A percentile compares a stretch with the other conserved stretches of the same genome.
These are phyloP conservation scores for Leptographium lundbergii DNA, from an alignment of 2,329 filamentous ascomycete genomes.

Conservation along the genomic window DNA sequence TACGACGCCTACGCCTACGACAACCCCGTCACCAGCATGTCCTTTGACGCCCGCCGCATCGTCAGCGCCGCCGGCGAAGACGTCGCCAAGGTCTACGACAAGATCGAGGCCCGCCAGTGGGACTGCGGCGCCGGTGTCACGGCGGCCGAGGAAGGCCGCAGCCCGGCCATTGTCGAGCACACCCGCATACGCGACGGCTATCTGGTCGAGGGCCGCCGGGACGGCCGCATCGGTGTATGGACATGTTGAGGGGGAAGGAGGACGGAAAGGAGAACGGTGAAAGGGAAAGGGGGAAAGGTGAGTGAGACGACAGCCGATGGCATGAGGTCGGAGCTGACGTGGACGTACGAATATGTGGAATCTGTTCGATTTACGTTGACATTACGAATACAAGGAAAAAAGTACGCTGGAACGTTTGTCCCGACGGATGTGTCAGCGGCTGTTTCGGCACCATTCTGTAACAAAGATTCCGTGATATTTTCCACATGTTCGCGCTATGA, in stretches of 20 bases:
- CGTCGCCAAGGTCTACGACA: slow-evolving; percentile 96
- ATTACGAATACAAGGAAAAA: not conserved
- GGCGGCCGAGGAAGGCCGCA: slow-evolving; percentile 52
- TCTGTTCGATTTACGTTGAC: not conserved
- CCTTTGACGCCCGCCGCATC: slow-evolving; percentile 87
- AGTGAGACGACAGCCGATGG: too few relatives aligned
- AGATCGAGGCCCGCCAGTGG: slow-evolving; percentile 91
- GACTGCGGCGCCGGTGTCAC: slow-evolving; percentile 78
- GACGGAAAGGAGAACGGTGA: not conserved
- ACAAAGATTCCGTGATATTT: not conserved
- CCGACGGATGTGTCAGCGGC: too few relatives aligned
- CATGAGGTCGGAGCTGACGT: not conserved
- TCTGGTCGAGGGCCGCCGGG: slow-evolving; percentile 75
- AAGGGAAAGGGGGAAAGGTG: too few relatives aligned
- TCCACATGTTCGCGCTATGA: not conserved
- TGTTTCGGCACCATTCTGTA: too few relatives aligned
- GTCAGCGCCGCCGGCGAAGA: slow-evolving; percentile 82
- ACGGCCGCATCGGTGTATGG: slow-evolving; percentile 87
- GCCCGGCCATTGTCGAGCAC: slow-evolving; percentile 60
- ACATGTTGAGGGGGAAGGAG: slow-evolving; percentile 38
- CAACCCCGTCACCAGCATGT: slow-evolving; percentile 84
- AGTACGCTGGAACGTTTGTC: too few relatives aligned
- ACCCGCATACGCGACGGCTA: slow-evolving; percentile 92
- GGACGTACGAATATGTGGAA: not conserved
- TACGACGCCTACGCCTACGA: slow-evolving; percentile 95